Conservation (phyloP, 1,139 yeast species). For the Arxiozyma telluris region DNA sequence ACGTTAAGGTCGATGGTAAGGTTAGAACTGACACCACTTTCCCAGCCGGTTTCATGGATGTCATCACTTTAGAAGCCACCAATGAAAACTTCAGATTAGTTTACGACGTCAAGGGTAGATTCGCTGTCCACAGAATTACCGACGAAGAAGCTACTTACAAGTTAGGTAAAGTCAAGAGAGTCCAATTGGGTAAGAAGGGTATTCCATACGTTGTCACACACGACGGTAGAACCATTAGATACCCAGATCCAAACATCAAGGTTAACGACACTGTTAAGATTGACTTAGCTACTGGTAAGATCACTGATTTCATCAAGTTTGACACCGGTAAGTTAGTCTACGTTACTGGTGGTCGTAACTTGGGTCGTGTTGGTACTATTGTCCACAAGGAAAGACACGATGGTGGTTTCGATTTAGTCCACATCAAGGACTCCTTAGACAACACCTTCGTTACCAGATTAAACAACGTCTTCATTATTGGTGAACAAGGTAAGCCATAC, state of each 20-base stretch:
- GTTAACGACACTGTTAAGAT: conserved; percentile 96
- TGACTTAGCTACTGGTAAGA: conserved; percentile 93
- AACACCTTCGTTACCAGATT: conserved; percentile 98
- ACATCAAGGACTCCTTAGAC: conserved; percentile 94
- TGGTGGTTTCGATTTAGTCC: conserved; percentile 99
- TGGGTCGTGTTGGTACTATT: conserved; percentile 99
- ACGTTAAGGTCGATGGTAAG: conserved; percentile 97
- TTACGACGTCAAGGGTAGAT: conserved; percentile 97
- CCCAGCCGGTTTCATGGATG: conserved; percentile 99
- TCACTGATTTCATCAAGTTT: conserved; percentile 83
- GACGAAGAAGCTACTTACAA: conserved; percentile 98
- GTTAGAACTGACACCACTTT: conserved; percentile 96
- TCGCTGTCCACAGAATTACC: conserved; percentile 98
- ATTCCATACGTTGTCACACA: conserved; percentile 97
- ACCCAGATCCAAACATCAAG: conserved; percentile 96
- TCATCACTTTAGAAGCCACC: conserved; percentile 92
- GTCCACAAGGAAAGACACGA: conserved; percentile 98
- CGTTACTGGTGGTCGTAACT: conserved; percentile 99
- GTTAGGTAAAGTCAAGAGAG: conserved; percentile 95
- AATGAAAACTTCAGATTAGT: conserved; percentile 98
- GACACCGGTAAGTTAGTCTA: conserved; percentile 93
- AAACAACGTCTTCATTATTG: conserved; percentile 91
- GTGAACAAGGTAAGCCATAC: conserved; percentile 97
- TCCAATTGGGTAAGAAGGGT: conserved; percentile 96
- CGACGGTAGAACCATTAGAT: conserved; percentile 99